Base-by-base conservation (phyloP, 2,329 filamentous ascomycete species). In the Cercospora nicotianae region DNA sequence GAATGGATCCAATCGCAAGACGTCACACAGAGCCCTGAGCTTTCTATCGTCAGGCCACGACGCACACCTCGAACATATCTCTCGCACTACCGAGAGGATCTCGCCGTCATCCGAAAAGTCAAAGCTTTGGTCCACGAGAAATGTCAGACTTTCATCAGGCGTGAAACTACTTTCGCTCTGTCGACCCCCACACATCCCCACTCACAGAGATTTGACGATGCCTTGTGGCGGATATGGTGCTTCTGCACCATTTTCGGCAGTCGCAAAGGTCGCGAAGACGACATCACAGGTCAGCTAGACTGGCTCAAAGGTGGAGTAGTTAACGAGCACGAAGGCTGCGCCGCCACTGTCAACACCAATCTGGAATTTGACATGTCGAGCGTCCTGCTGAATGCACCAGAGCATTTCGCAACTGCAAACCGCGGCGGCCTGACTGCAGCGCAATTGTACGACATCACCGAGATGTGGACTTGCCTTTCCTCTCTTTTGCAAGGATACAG, bases 201-300 rank as follows among this genome's bases (percentile, higher is more conserved):
- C 8, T 81, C 84, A 1, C 79, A 80, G 48, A 83, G 87, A 66
- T 81, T 89, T 28, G 85, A 89, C 66, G 83, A 88, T 75, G 87
- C 87, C 0, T 83, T 90, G 59, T 90, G 87, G 86, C 84, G 87
- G 2, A 85, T 90, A 31, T 89, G 87, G 87, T 87, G 85, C 0
- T 90, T 90, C 77, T 89, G 87, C 76, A 84, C 83, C 64, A 84
- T 89, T 33, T 90, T 90, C 63, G 88, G 88, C 1, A 83, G 81
- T 60, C 82, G 82, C 0, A 88, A 87, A 71, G 82, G 82, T 4
- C 82, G 87, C 13, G 86, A 89, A 71, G 84, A 87, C 31, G 87
- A 89, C 67, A 80, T 88, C 36, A 80, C 83, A 39, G 86, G 84
- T 3, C 87, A 90, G 74, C 82, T 87, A 71, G 87, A 89, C 72